Conservation (phyloP, 305 asterid genomes). For the Solanum aculeatissimum region DNA sequence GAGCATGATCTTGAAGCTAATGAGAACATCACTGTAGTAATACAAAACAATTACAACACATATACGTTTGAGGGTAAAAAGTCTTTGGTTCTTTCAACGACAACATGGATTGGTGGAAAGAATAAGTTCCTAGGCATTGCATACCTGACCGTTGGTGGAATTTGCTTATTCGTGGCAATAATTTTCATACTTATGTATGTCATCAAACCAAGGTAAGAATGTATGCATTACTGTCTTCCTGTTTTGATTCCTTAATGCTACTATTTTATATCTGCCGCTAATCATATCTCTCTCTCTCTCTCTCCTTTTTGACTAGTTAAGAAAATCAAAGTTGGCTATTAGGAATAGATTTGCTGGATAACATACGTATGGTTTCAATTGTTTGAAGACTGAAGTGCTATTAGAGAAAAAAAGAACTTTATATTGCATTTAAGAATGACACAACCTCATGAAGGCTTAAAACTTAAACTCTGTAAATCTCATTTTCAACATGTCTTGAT, state of each 20-base stretch:
- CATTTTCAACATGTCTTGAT: not conserved
- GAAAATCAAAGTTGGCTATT: not conserved
- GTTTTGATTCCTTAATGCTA: not conserved
- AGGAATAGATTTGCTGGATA: not conserved
- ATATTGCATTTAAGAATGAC: not conserved
- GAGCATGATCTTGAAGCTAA: conserved; percentile 66
- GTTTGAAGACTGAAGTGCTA: not conserved
- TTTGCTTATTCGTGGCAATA: conserved; percentile 46
- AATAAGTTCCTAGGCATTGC: conserved; percentile 58
- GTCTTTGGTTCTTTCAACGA: conserved; percentile 66
- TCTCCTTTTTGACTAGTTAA: not conserved
- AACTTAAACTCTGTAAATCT: not conserved
- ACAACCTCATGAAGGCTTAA: not conserved
- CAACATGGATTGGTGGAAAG: conserved; percentile 88
- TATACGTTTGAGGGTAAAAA: conserved; percentile 62
- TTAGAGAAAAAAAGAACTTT: not conserved
- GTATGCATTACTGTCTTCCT: not conserved
- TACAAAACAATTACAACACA: conserved; percentile 70
- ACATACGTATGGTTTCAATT: not conserved
- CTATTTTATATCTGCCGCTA: not conserved
- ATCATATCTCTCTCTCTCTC: too few species aligned
- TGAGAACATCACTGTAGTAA: conserved; percentile 42
- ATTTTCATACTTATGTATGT: conserved; percentile 51
- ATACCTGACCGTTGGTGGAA: conserved; percentile 56
- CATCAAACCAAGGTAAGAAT: conserved; percentile 59